These are phyloP conservation scores for Quercus phellos DNA, from an alignment of 331 rosid genomes.

Conservation along the genomic window DNA sequence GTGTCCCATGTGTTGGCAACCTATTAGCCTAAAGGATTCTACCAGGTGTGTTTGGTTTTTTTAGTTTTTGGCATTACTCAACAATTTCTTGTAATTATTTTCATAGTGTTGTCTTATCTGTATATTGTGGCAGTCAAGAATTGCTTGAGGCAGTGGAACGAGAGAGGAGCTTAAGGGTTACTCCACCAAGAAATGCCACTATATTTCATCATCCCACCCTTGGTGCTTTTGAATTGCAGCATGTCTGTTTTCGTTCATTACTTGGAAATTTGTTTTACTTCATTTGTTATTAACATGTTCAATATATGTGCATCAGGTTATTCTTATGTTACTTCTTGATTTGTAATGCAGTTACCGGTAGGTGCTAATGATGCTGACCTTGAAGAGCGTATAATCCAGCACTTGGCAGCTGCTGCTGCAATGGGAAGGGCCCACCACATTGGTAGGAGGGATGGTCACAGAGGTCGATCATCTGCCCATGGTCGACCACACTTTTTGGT, in stretches of 20 bases:
- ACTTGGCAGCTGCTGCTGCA: constrained; percentile 89
- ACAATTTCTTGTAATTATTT: background rate
- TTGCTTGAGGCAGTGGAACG: constrained; percentile 73
- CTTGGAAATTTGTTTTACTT: constrained; percentile 6
- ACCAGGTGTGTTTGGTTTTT: constrained; percentile 48
- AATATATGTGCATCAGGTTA: constrained; percentile 10
- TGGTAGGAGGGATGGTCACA: constrained; percentile 58
- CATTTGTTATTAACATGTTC: constrained; percentile 7
- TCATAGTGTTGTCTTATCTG: constrained; percentile 8
- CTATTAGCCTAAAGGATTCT: constrained; percentile 74
- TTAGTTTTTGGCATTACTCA: constrained; percentile 3
- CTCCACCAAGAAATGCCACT: constrained; percentile 56
- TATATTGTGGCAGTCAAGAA: constrained; percentile 67
- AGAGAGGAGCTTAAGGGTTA: constrained; percentile 59
- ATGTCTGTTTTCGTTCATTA: constrained; percentile 40
- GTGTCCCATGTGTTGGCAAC: constrained; percentile 97
- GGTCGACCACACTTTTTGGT: constrained; percentile 59
- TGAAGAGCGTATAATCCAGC: constrained; percentile 80
- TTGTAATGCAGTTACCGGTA: constrained; percentile 42
- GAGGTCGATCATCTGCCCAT: constrained; percentile 44
- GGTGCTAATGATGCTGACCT: constrained; percentile 52
- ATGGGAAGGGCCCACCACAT: constrained; percentile 62
- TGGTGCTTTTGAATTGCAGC: constrained; percentile 63
- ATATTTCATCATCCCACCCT: constrained; percentile 65
- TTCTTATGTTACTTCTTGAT: background rate